These are phyloP conservation scores for Suhomyces sp. DNA, from an alignment of 805 yeast genomes.

Conservation along the genomic window DNA sequence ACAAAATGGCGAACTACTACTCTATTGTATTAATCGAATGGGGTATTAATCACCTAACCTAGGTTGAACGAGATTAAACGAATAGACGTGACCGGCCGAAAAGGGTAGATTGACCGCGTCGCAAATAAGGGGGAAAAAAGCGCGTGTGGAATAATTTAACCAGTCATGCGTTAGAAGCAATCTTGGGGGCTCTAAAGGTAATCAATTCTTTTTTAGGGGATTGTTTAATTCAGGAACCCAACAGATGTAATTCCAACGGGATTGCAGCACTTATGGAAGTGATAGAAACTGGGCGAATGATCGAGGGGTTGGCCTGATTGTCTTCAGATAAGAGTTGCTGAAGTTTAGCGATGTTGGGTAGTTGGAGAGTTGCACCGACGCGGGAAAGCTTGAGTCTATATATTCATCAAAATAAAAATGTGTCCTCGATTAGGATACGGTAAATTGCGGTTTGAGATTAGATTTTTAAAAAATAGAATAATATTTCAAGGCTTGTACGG, in stretches of 20 bases:
- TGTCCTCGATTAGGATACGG: neutral
- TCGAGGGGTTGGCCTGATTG: neutral
- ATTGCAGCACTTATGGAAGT: neutral
- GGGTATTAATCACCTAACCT: neutral
- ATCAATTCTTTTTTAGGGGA: neutral
- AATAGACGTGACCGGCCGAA: slow-evolving; percentile 3
- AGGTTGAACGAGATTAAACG: neutral
- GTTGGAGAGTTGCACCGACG: neutral
- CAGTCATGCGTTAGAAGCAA: neutral
- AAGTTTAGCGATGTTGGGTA: neutral
- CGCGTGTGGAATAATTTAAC: neutral
- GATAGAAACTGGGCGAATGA: neutral
- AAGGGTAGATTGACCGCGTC: slow-evolving; percentile 4
- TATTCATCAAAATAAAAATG: neutral
- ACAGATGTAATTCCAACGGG: neutral
- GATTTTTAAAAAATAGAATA: neutral
- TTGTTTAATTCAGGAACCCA: neutral
- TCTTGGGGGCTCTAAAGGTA: neutral
- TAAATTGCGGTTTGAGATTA: neutral
- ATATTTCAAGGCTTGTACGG: neutral
- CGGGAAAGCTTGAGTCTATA: neutral
- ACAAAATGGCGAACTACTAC: neutral
- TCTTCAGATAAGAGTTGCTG: neutral
- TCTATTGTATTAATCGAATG: neutral
- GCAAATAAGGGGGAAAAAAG: slow-evolving; percentile 5